Conservation (phyloP, 306 rosid species). For the Alnus glutinosa region DNA sequence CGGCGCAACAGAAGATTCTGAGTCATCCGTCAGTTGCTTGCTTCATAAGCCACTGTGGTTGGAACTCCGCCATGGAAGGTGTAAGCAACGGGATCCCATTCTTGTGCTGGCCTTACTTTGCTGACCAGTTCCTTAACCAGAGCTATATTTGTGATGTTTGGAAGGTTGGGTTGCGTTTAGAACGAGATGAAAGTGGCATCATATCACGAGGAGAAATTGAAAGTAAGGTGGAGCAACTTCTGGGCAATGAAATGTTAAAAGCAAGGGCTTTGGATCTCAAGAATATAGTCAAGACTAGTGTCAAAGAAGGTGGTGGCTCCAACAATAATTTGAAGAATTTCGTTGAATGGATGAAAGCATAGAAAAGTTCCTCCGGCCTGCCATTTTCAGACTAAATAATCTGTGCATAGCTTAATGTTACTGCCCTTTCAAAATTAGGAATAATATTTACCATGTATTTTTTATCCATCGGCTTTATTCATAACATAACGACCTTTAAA, state of each 20-base stretch:
- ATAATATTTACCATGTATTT: no score
- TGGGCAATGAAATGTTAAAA: conserved; percentile 40
- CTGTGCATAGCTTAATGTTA: neutral
- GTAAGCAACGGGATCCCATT: conserved; percentile 56
- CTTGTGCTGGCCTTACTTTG: conserved; percentile 78
- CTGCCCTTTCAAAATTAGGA: no score
- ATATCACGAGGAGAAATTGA: conserved; percentile 44
- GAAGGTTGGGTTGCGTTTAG: conserved; percentile 53
- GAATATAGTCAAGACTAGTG: conserved; percentile 35
- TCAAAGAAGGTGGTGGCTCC: conserved; percentile 47
- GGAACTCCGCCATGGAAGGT: conserved; percentile 75
- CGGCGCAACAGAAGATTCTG: conserved; percentile 62
- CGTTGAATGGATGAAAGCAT: conserved; percentile 57
- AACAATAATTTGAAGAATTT: conserved; percentile 43
- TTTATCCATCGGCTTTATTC: rapidly evolving
- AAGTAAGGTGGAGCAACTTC: conserved; percentile 41
- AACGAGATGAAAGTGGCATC: conserved; percentile 39
- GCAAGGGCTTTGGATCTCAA: conserved; percentile 37
- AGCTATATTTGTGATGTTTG: conserved; percentile 67
- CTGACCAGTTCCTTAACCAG: conserved; percentile 61
- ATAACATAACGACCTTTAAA: no score
- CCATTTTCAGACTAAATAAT: neutral
- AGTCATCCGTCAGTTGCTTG: conserved; percentile 61
- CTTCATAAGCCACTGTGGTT: conserved; percentile 78
- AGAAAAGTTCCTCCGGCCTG: neutral